Conservation (phyloP, 139 green algal species). For the Zygnema circumcarinatum region DNA sequence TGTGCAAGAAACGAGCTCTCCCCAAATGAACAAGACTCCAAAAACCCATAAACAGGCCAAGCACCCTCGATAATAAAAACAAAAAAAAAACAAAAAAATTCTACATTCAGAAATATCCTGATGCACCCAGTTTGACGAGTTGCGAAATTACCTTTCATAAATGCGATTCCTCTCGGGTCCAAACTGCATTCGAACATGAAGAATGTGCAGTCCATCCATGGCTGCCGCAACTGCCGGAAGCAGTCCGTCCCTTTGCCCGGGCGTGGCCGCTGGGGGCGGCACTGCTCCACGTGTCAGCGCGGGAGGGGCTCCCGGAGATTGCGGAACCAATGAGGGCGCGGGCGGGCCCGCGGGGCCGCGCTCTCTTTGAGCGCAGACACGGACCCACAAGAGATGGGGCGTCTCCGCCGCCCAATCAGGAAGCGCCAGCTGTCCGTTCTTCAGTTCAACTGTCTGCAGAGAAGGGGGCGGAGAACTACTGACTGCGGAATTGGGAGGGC, state of each 20-base stretch:
- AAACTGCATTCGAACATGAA: constrained; percentile 29
- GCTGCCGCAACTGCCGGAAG: not conserved
- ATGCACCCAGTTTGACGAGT: too few species aligned
- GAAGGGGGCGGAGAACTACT: not conserved
- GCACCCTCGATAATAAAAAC: not conserved
- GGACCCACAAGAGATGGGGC: constrained; percentile 43
- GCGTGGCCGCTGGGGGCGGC: not conserved
- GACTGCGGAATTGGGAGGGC: not conserved
- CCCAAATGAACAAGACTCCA: too few species aligned
- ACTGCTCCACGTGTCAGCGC: not conserved
- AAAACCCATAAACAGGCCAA: too few species aligned
- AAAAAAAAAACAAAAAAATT: not conserved
- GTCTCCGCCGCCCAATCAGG: constrained; percentile 23
- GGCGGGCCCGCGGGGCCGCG: not conserved
- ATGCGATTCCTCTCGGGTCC: not conserved
- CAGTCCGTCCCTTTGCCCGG: not conserved
- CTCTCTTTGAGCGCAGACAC: not conserved
- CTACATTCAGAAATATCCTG: too few species aligned
- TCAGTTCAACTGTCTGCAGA: constrained; percentile 6
- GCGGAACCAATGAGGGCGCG: not conserved
- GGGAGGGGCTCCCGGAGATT: not conserved
- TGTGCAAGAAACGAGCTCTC: constrained; percentile 23
- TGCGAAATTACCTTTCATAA: constrained; percentile 21
- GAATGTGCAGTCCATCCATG: constrained; percentile 7
- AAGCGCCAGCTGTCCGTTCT: constrained; percentile 19